A percentile compares a stretch with the other conserved stretches of the same genome.
These are phyloP conservation scores for Diaporthe sp. DNA, from an alignment of 2,329 filamentous ascomycete species.

Conservation along the genomic window DNA sequence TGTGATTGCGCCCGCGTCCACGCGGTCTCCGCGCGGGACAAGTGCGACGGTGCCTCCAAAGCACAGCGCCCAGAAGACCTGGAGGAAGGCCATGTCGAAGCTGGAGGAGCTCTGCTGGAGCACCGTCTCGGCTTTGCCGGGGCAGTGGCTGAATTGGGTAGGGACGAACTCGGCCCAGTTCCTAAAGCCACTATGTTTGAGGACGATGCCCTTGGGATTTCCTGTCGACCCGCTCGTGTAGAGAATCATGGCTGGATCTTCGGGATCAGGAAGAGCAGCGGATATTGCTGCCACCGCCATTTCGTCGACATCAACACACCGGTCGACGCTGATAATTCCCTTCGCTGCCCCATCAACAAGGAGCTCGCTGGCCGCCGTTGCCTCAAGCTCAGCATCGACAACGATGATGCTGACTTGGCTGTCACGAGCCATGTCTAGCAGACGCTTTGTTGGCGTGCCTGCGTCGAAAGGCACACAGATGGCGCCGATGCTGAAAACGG, in stretches of 20 bases:
- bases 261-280: not conserved
- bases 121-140: slow-evolving; percentile 41
- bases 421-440: slow-evolving; percentile 41
- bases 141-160: slow-evolving; percentile 1
- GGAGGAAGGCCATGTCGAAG: slow-evolving; percentile 52
- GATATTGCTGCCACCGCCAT: not conserved
- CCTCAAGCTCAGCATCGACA: not conserved
- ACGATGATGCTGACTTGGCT: slow-evolving; percentile 42
- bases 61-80: slow-evolving; percentile 43
- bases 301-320: not conserved
- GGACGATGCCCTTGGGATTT: slow-evolving; percentile 53
- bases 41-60: slow-evolving; percentile 45
- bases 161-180: slow-evolving; percentile 14
- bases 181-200: slow-evolving; percentile 42
- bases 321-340: not conserved
- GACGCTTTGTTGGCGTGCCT: not conserved
- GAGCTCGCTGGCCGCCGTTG: not conserved
- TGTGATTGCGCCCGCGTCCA: slow-evolving; percentile 46
- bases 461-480: slow-evolving; percentile 47
- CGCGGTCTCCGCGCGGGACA: slow-evolving; percentile 39
- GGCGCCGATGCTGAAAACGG: slow-evolving; percentile 50
- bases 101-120: slow-evolving; percentile 48
- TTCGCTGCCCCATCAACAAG: not conserved
- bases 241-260: not conserved
- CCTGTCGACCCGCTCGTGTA: not conserved